phyloP scores from a whole-genome alignment of 345 rosid genomes.

The Citrus glauca region DNA sequence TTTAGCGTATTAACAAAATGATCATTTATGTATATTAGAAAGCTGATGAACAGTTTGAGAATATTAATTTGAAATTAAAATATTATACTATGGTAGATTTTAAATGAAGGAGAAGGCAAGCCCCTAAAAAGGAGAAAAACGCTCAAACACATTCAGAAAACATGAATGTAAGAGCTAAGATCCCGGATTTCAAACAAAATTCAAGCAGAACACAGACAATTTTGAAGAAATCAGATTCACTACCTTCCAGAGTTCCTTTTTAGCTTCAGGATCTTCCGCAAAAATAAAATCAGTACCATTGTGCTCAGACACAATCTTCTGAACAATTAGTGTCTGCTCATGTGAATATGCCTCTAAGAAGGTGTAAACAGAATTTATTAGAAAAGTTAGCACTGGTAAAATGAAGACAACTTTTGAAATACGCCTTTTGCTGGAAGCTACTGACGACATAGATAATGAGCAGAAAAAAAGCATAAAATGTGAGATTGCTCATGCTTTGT shows the following conservation, averaged over 20 bases:
- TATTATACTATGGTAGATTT: neutral
- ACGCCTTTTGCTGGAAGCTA: neutral
- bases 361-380: slow-evolving; percentile 17
- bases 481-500: neutral
- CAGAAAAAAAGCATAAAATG: neutral
- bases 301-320: slow-evolving; percentile 77
- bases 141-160: neutral
- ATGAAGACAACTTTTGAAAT: neutral
- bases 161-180: neutral
- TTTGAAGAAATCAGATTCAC: slow-evolving; percentile 6
- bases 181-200: neutral
- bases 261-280: slow-evolving; percentile 79
- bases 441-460: neutral
- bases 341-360: slow-evolving; percentile 71
- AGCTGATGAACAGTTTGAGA: neutral
- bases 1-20: neutral
- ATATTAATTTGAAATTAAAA: neutral
- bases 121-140: neutral
- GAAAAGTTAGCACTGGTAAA: neutral
- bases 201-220: neutral
- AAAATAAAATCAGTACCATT: slow-evolving; percentile 82
- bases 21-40: neutral
- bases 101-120: neutral
- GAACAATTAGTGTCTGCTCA: slow-evolving; percentile 79
- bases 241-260: slow-evolving; percentile 95